Evolutionary conservation across 257 asterid genomes (phyloP).

Genomic region (Salvia splendens): DNA sequence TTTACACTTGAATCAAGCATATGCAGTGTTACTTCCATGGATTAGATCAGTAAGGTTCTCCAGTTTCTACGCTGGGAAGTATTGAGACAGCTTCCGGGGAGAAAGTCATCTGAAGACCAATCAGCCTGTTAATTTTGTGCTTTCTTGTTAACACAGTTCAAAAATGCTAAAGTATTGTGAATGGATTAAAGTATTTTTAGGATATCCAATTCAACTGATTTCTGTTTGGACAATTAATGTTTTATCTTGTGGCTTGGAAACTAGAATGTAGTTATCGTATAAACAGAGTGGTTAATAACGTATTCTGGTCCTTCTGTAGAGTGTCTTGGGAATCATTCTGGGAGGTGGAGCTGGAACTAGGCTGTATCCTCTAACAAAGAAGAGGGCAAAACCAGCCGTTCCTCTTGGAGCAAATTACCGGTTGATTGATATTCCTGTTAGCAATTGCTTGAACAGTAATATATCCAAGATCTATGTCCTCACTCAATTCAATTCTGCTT

Average conservation of each 20-base stretch:
- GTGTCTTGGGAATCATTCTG: slow-evolving; percentile 90
- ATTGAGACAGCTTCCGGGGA: not conserved
- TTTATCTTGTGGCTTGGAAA: slow-evolving; percentile 16
- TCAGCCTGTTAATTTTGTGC: slow-evolving; percentile 12
- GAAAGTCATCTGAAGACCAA: not conserved
- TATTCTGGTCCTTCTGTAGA: slow-evolving; percentile 46
- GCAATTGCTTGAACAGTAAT: slow-evolving; percentile 94
- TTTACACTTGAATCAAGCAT: slow-evolving; percentile 11
- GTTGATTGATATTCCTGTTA: slow-evolving; percentile 89
- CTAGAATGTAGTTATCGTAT: slow-evolving; percentile 6
- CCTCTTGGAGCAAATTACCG: slow-evolving; percentile 96
- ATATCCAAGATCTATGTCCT: slow-evolving; percentile 91
- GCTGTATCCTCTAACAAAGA: slow-evolving; percentile 90
- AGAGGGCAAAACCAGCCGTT: slow-evolving; percentile 96
- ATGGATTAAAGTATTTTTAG: not conserved
- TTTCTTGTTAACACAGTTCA: slow-evolving; percentile 10
- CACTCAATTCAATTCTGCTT: slow-evolving; percentile 94
- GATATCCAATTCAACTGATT: slow-evolving; percentile 1
- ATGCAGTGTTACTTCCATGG: slow-evolving; percentile 7
- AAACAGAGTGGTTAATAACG: slow-evolving; percentile 15
- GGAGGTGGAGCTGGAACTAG: slow-evolving; percentile 99
- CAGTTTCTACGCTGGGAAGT: not conserved
- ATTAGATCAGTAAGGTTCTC: not conserved
- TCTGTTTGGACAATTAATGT: slow-evolving; percentile 9
- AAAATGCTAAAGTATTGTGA: not conserved